These are phyloP conservation scores for Oleoguttula mirabilis DNA, from an alignment of 495 filamentous ascomycete genomes.

Conservation along the genomic window DNA sequence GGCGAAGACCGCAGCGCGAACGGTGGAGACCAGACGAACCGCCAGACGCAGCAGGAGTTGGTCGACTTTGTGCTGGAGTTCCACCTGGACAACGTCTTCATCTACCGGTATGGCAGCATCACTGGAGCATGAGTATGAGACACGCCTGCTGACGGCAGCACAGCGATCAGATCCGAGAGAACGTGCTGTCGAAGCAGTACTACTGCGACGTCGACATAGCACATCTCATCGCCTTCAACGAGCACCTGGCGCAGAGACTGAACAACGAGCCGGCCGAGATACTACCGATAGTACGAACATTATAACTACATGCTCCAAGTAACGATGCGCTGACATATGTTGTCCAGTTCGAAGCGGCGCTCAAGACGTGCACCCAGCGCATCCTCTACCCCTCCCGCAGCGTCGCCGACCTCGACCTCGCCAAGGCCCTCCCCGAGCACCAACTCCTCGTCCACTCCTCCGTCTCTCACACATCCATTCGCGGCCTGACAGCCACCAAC, in stretches of 20 bases:
- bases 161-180: conserved; percentile 92
- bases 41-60: conserved; percentile 41
- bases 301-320: background rate
- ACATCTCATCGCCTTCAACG: conserved; percentile 92
- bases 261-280: conserved; percentile 85
- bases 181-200: conserved; percentile 88
- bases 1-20: conserved; percentile 42
- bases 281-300: conserved; percentile 64
- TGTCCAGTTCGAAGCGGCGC: conserved; percentile 75
- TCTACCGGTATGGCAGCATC: conserved; percentile 82
- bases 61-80: conserved; percentile 86
- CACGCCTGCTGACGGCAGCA: conserved; percentile 9
- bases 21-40: conserved; percentile 38
- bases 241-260: conserved; percentile 85
- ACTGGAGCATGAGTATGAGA: background rate
- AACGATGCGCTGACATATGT: conserved; percentile 10
- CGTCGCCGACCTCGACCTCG: conserved; percentile 23
- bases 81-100: conserved; percentile 86
- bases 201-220: conserved; percentile 96
- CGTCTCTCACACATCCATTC: conserved; percentile 82
- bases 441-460: conserved; percentile 92
- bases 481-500: conserved; percentile 81
- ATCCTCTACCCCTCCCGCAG: conserved; percentile 75
- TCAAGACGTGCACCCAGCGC: conserved; percentile 79
- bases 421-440: conserved; percentile 58